Base-by-base conservation (phyloP, 176 grass and related monocot genomes). In the Phragmites australis region DNA sequence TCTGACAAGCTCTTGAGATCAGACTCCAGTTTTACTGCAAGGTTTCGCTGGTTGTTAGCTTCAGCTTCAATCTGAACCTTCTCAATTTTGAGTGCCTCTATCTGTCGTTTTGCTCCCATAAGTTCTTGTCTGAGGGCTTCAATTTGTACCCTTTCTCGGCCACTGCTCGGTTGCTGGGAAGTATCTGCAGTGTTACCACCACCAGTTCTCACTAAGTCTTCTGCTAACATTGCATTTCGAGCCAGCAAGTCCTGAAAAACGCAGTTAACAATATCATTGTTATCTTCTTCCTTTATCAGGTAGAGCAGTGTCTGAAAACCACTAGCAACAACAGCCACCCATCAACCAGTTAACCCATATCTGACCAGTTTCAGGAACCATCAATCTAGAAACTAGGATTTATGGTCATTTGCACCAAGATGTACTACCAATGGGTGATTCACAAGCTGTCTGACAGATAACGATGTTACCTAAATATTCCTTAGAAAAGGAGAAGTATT, bases 1-100 rank as follows among this genome's bases (percentile, higher is more conserved):
- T 93, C 93, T 64, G 97, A 93, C 17, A 99, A 82, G 73, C 92
- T 95, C 87, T 96, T 99, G 66, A 99, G 84, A 73, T 99, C 97
- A 84, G 97, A 89, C 72, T 99, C 93, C 17, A 96, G 50, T 83
- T 99, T 99, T 51, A 78, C 69, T 25, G 86, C 88, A n/a, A 96
- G 53, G 61, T 83, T 93, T 77, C 85, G 81, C 72, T 95, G 93
- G 70, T 96, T 86, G 54, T 23, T 85, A 76, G 84, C 88, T 77
- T 99, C 97, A 17, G 78, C 83, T 86, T 93, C 84, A 32, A 88
- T 84, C 85, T 90, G 90, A n/a, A 72, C 74, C 27, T 96, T 96
- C 15, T 99, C 88, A 34, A 79, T 30, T 86, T 88, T 90, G 9
- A 99, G 97, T 23, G 23, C 69, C 45, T 96, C 90, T n/a, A 91